Evolutionary conservation across 2,329 filamentous ascomycete species (phyloP), one percentile per base, ranked within the genome.

Genomic region (Domatiomyces catenatus): DNA sequence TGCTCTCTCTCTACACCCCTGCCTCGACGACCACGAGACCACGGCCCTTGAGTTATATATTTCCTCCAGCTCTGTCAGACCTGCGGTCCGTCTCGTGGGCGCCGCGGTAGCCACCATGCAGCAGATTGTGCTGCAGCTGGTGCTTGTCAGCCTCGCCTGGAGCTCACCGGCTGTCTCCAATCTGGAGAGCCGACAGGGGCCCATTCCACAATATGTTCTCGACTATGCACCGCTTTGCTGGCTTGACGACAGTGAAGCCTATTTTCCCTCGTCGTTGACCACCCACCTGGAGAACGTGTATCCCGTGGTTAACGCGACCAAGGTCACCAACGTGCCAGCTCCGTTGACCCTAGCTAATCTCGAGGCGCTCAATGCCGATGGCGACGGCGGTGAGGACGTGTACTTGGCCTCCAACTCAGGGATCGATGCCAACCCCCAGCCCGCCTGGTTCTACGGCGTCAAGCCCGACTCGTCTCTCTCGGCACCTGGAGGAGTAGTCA

Each of bases 401-500:
- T 76, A 69, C 51, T 59, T 77, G 7, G 75, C 74, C 0, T 73
- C 73, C 2, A 64, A 65, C 12, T 64, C 71, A 43, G 72, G 74
- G 15, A 70, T 75, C 8, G 65, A 68, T 46, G 67, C 66, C 2
- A 60, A 67, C 6, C 73, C 72, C 2, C 3, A n/a, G 3, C 43
- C 43, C 17, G 43, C 61, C 7, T 77, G 71, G 71, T 67, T 76
- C 44, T 58, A 69, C 26, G 81, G 80, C 18, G 71, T 75, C 0
- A 67, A 64, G 5, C 79, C 80, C 0, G 69, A 77, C 58, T 59
- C 59, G 7, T 62, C 64, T 5, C 76, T 77, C 5, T 69, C 72
- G 50, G 80, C 74, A 0, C 61, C 69, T 1, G 66, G 69, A 39
- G 74, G 74, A 2, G 68, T 70, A 2, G 71, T 83, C 28, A 73